Conservation (phyloP, 2,329 filamentous ascomycete genomes). For the Botrytis fragariae region DNA sequence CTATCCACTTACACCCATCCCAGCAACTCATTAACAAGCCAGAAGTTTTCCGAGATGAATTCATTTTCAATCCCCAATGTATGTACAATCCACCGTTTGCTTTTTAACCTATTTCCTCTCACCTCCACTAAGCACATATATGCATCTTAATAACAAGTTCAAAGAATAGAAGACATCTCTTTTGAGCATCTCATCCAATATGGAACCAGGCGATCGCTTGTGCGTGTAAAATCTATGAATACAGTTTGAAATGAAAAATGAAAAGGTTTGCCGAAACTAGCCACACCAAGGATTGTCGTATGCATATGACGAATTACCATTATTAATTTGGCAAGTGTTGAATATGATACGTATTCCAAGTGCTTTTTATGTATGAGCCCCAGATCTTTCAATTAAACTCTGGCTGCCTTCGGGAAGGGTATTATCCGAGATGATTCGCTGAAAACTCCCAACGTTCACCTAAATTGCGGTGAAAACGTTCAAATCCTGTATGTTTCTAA, state of each 20-base stretch:
- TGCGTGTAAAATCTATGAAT: constrained; percentile 21
- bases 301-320: neutral
- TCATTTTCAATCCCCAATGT: constrained; percentile 1
- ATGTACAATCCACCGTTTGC: constrained; percentile 10
- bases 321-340: neutral
- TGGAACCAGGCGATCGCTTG: neutral
- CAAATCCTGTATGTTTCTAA: constrained; percentile 19
- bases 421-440: constrained; percentile 16
- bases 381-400: constrained; percentile 11
- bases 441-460: constrained; percentile 21
- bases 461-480: constrained; percentile 18
- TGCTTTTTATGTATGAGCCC: neutral
- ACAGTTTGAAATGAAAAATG: constrained; percentile 14
- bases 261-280: neutral
- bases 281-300: neutral
- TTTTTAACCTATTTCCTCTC: neutral
- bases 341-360: neutral
- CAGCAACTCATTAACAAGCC: constrained; percentile 12
- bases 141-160: constrained; percentile 3
- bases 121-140: neutral
- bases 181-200: constrained; percentile 16
- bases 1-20: constrained; percentile 11
- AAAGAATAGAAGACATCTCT: constrained; percentile 1
- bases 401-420: constrained; percentile 8
- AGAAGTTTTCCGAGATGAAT: neutral